Conservation (phyloP, 208 protist species). For the Acanthamoeba lenticulata region DNA sequence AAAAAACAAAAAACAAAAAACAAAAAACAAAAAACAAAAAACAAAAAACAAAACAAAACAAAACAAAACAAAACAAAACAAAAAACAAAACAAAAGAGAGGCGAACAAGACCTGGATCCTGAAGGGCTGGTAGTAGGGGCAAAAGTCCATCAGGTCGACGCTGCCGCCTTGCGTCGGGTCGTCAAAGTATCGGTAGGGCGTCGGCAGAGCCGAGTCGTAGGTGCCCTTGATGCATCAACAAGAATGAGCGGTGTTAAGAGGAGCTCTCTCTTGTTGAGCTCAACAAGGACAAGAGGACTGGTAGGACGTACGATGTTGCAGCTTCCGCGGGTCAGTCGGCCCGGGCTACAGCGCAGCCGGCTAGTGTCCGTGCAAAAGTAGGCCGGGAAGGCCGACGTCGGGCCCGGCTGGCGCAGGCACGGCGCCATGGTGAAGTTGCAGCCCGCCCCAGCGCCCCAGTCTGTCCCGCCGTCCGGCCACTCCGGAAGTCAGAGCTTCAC, state of each 20-base stretch:
- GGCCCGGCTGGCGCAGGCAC: background rate
- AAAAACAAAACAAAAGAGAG: background rate
- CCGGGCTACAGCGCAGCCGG: background rate
- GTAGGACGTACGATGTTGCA: background rate
- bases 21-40: no score
- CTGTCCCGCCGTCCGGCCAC: background rate
- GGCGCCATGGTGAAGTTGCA: background rate
- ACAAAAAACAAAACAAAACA: no score
- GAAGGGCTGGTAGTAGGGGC: constrained; percentile 22
- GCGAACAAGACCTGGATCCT: background rate
- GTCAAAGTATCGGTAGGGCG: background rate
- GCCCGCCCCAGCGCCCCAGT: background rate
- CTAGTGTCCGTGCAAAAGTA: background rate
- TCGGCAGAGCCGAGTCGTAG: background rate
- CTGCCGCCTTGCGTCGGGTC: background rate
- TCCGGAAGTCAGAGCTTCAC: no score
- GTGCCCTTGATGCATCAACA: background rate
- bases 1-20: no score
- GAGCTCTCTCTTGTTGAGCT: no score
- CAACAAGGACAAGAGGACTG: background rate
- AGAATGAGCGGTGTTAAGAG: background rate
- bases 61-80: no score
- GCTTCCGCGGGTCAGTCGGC: background rate
- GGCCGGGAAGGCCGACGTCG: background rate
- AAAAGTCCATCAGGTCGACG: constrained; percentile 2